Evolutionary conservation across 2,329 filamentous ascomycete species (phyloP), one percentile per base, ranked within the genome.

Genomic region (Fusarium nisikadoi): DNA sequence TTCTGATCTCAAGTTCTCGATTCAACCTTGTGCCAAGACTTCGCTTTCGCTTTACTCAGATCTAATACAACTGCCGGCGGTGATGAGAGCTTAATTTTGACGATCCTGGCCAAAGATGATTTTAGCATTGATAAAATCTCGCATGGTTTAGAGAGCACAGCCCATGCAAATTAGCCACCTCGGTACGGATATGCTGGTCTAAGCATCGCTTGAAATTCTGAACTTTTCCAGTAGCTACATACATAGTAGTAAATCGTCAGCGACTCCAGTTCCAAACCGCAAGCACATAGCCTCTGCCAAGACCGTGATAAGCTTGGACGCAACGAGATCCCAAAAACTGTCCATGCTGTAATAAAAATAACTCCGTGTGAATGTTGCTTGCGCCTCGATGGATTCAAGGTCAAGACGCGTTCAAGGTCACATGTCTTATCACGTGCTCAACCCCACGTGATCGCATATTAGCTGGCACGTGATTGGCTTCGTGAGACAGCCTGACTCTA

Each of bases 401-500:
- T 36, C 13, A 19, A 25, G 9, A 14, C 12, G 2, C 1, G 7
- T 27, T 3, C 1, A 1, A 3, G 2, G 4, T 23, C 50, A 50
- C 29, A 46, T 60, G 45, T 0, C 3, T 0, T 0, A 2, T 45
- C 72, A 75, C 60, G 59, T 75, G 72, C 13, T 0, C 0, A 0
- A 0, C 6, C 0, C 12, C 55, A 70, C 60, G 33, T 57, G 56
- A 56, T 1, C 0, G 2, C 6, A 1, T 3, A 3, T 0, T 3
- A 0, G 0, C 4, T 4, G 5, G 5, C 74, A 74, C 72, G 68
- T 76, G 74, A 76, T 61, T 55, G 35, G 14, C n/a, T 62, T 9
- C 39, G 29, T 65, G 31, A 59, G 56, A 33, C 57, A 73, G 72
- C 72, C 65, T 76, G 57, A 62, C 70, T 52, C 17, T 38, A 43